Conservation (phyloP, 768 basidiomycete species). For the Collybia nuda region DNA sequence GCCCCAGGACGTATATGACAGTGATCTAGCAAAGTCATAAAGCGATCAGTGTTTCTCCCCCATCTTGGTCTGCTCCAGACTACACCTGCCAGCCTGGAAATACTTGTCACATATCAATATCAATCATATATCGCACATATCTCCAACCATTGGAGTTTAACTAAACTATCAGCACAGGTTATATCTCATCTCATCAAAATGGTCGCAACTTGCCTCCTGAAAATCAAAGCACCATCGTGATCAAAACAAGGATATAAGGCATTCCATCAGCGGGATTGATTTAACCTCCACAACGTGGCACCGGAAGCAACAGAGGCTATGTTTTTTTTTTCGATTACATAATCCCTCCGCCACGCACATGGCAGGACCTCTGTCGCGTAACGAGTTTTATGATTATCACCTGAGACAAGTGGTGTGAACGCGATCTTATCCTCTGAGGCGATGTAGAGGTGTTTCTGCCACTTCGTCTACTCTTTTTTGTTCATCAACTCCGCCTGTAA, state of each 20-base stretch:
- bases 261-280: background rate
- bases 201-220: conserved; percentile 8
- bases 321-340: conserved; percentile 10
- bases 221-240: background rate
- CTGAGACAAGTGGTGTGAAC: conserved; percentile 9
- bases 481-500: conserved; percentile 12
- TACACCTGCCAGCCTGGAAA: no score
- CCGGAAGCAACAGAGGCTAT: background rate
- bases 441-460: conserved; percentile 6
- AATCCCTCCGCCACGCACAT: conserved; percentile 4
- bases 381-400: background rate
- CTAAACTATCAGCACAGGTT: no score
- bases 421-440: conserved; percentile 8
- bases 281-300: background rate
- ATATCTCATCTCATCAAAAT: no score
- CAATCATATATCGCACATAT: no score
- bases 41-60: no score
- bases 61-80: no score
- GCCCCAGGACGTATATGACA: no score
- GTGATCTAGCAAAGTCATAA: no score
- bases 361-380: conserved; percentile 3
- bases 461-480: background rate
- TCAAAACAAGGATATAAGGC: background rate
- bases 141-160: no score
- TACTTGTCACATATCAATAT: no score